Base-by-base conservation (phyloP, 2,329 filamentous ascomycete species). In the Sodiomyces alkalinus region DNA sequence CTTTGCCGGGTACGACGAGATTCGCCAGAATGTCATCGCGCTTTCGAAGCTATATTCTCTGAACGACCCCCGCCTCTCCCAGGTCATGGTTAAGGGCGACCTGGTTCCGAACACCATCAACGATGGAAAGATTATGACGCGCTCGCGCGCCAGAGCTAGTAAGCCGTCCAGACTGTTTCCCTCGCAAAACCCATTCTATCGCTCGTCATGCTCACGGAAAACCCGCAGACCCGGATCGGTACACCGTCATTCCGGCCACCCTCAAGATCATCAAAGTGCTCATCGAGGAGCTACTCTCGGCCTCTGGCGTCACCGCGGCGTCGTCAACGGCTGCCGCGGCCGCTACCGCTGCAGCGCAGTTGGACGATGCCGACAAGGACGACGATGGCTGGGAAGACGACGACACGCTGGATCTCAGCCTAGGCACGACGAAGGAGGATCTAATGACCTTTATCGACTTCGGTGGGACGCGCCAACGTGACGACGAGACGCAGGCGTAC, bases 1-100 rank as follows among this genome's bases (percentile, higher is more conserved):
- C 52, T 98, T 98, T 55, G 85, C 85, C n/a, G 90, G 90, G 9
- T 98, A 94, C 43, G 86, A 96, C 43, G 87, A 94, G 52, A 96
- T 96, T 42, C 73, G 86, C 41, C 83, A 94, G 52, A 98, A 96
- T 46, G 82, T 94, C 33, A n/a, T 93, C 41, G 90, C 90, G 5
- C 67, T 98, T 3, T 86, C 85, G 0, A 93, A 92, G 47, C 62
- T 98, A 3, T 96, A 90, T 51, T 76, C 77, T 30, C 66, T 98
- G 12, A 79, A 90, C 45, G 87, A 96, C 44, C 60, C 74, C 7
- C 77, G 87, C 18, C 53, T 98, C 18, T 61, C 70, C 9, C 74
- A 82, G 44, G 82, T 86, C 4, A 71, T 74, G 47, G 87, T 94
- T 40, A 92, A 87, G 58, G 90, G 90, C 31, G 87, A 98, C 47